Evolutionary conservation across 345 rosid species (phyloP).

Genomic region (Triadica sebifera): DNA sequence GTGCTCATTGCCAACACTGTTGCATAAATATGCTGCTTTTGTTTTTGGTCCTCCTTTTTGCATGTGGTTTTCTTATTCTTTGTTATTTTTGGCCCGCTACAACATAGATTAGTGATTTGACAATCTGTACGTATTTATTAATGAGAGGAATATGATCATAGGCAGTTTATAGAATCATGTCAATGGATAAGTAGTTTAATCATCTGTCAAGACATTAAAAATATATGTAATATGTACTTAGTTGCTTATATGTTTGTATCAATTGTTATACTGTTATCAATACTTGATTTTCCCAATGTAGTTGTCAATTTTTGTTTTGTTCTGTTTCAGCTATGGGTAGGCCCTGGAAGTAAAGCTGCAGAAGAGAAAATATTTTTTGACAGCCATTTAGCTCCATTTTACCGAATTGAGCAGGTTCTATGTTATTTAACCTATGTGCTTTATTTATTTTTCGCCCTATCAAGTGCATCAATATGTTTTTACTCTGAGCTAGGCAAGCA

Average conservation of each 20-base stretch:
- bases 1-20: not conserved
- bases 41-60: not conserved
- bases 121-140: not conserved
- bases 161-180: not conserved
- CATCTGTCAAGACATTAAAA: not conserved
- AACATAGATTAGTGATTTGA: not conserved
- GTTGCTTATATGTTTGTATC: not conserved
- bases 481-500: not conserved
- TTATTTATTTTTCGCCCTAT: constrained; percentile 12
- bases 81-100: not conserved
- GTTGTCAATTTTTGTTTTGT: constrained; percentile 20
- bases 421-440: not conserved
- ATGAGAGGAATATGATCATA: not conserved
- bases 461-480: too few species aligned
- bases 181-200: not conserved
- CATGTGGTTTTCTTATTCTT: not conserved
- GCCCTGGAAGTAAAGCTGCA: constrained; percentile 91
- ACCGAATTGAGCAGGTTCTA: constrained; percentile 93
- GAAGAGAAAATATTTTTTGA: constrained; percentile 88
- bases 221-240: too few species aligned
- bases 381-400: constrained; percentile 86
- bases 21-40: not conserved
- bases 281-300: constrained; percentile 1
- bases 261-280: not conserved
- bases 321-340: constrained; percentile 89